Conservation (phyloP, 2,329 filamentous ascomycete genomes). For the Fusarium nurragi region DNA sequence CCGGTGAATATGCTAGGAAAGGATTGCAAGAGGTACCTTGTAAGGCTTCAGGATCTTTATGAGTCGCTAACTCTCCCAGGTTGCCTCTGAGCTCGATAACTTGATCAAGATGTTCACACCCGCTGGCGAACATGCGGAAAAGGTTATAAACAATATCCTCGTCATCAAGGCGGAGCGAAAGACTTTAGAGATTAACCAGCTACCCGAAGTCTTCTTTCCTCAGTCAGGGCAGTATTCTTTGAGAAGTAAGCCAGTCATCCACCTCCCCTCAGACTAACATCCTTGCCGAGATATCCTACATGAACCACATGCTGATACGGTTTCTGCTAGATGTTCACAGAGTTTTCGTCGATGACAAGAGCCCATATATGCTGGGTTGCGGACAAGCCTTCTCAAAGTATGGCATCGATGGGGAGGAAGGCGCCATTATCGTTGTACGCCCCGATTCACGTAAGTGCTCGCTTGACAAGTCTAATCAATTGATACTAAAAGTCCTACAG, state of each 20-base stretch:
- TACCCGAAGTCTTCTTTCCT: constrained; percentile 31
- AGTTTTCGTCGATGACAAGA: constrained; percentile 29
- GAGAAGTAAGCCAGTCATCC: background rate
- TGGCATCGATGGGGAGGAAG: constrained; percentile 15
- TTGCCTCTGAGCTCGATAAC: background rate
- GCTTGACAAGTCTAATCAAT: accelerated
- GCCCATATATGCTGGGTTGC: constrained; percentile 19
- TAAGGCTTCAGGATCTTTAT: accelerated
- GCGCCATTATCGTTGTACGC: constrained; percentile 27
- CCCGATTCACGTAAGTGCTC: constrained; percentile 34
- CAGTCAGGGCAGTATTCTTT: constrained; percentile 10
- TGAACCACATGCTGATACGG: background rate
- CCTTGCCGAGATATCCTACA: too few species aligned
- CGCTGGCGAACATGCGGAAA: background rate
- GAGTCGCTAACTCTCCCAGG: background rate
- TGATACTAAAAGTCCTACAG: background rate
- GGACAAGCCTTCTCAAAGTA: constrained; percentile 20
- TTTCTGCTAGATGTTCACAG: constrained; percentile 14
- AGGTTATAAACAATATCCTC: constrained; percentile 7
- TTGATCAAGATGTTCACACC: background rate
- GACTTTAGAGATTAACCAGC: background rate
- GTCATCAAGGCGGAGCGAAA: constrained; percentile 10
- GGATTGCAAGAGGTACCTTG: background rate
- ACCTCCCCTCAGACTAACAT: too few species aligned
- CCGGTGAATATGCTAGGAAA: background rate